phyloP scores from a whole-genome alignment of 805 yeast genomes.

The Nakazawaea ernobii region DNA sequence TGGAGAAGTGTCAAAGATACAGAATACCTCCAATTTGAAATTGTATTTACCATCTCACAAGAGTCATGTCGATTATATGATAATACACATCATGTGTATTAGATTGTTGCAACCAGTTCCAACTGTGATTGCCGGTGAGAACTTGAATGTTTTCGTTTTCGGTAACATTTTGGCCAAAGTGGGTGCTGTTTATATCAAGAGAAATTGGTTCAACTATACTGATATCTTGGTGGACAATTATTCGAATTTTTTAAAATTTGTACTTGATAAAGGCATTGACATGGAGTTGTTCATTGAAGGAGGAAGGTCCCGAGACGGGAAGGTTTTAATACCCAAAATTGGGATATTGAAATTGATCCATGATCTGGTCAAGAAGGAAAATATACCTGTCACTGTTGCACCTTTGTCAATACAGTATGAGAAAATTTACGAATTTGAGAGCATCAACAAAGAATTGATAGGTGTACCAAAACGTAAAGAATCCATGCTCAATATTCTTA shows the following conservation, averaged over 20 bases:
- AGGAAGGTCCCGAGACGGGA: slow-evolving; percentile 64
- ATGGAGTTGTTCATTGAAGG: slow-evolving; percentile 63
- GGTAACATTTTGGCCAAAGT: slow-evolving; percentile 42
- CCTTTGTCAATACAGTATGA: slow-evolving; percentile 59
- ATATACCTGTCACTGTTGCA: slow-evolving; percentile 27
- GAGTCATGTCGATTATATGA: slow-evolving; percentile 56
- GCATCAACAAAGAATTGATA: slow-evolving; percentile 5
- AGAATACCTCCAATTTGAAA: background rate
- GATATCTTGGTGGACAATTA: slow-evolving; percentile 32
- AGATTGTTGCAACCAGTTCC: slow-evolving; percentile 51
- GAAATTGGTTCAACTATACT: slow-evolving; percentile 35
- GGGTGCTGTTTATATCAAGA: slow-evolving; percentile 55
- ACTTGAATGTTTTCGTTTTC: slow-evolving; percentile 51
- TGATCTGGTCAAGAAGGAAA: slow-evolving; percentile 39
- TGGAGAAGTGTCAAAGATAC: background rate
- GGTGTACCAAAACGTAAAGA: slow-evolving; percentile 8
- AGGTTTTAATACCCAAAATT: slow-evolving; percentile 53
- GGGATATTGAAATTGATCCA: slow-evolving; percentile 52
- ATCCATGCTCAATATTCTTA: slow-evolving; percentile 7
- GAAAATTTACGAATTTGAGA: slow-evolving; percentile 42
- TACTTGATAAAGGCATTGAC: slow-evolving; percentile 41
- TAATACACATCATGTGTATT: slow-evolving; percentile 47
- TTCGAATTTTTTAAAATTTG: slow-evolving; percentile 41
- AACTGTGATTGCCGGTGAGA: slow-evolving; percentile 60
- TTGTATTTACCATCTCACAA: slow-evolving; percentile 55